Evolutionary conservation across 768 basidiomycete genomes (phyloP), one percentile per base, ranked within the genome.

Genomic region (Mycena filopes): DNA sequence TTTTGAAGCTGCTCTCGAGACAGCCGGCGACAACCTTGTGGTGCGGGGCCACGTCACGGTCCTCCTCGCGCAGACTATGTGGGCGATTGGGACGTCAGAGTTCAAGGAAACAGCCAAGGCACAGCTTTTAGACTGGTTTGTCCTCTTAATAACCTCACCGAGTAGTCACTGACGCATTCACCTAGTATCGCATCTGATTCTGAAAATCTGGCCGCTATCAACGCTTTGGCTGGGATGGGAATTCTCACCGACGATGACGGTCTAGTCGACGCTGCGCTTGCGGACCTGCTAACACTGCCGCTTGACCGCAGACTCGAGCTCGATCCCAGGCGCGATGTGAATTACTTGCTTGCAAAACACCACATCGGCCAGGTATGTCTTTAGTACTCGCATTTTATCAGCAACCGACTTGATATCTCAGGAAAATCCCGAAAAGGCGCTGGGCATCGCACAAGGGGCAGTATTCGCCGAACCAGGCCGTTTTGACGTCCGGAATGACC

Each of bases 221-320:
- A 91, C 48, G 85, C 89, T 0, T 84, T 98, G 1, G 92, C 93
- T 0, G 92, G 92, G n/a, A 95, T 98, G 87, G 95, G 94, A 13
- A 88, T 95, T 59, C 77, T 96, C 56, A 90, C 90, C 4, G 82
- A 83, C 36, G 95, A 97, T 70, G 89, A 91, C 36, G 85, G 83
- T 38, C 83, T 98, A 21, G 83, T 96, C 26, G 94, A 96, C 74
- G 96, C 95, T 1, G 92, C 95, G 0, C 79, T 96, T 15, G 89
- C 92, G 0, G 95, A 98, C 74, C 85, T 97, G 20, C 81, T 90
- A 21, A 80, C 86, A 0, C 80, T 95, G 25, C 86, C 94, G 0
- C 72, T 89, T 20, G 89, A 94, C 63, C 82, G 86, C 66, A 83
- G 90, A 58, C 81, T 83, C 48, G 76, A 82, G 41, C 83, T 92